Conservation (phyloP, 495 filamentous ascomycete genomes). For the Neurospora sp. region DNA sequence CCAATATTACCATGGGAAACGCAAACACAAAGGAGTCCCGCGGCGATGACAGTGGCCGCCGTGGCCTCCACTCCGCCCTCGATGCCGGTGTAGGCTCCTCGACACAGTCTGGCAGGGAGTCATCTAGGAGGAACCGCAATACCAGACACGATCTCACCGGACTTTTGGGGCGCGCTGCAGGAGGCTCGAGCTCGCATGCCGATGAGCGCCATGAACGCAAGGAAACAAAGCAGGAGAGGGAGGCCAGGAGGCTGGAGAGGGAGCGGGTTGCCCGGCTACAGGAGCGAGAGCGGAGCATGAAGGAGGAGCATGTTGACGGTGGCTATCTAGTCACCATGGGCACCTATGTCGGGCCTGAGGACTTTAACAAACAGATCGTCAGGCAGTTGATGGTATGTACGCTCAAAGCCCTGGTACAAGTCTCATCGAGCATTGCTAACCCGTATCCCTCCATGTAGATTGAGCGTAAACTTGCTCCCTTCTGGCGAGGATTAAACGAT, state of each 20-base stretch:
- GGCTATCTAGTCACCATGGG: conserved; percentile 92
- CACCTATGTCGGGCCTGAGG: conserved; percentile 82
- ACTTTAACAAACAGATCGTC: conserved; percentile 84
- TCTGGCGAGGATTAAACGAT: conserved; percentile 90
- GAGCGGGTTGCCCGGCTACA: conserved; percentile 63
- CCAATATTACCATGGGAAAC: conserved; percentile 18
- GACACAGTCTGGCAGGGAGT: conserved; percentile 12
- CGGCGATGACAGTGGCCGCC: conserved; percentile 13
- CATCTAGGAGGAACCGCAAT: conserved; percentile 16
- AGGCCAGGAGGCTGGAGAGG: conserved; percentile 73
- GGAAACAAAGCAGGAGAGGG: conserved; percentile 86
- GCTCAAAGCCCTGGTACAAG: background rate
- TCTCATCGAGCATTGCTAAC: conserved; percentile 2
- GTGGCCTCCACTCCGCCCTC: conserved; percentile 11
- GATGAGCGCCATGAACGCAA: conserved; percentile 43
- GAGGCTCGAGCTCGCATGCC: conserved; percentile 14
- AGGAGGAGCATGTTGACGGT: conserved; percentile 87
- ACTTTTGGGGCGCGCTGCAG: conserved; percentile 11
- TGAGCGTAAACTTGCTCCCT: conserved; percentile 84
- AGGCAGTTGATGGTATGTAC: conserved; percentile 77
- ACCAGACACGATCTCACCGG: conserved; percentile 20
- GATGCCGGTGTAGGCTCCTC: conserved; percentile 11
- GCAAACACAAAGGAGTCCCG: conserved; percentile 24
- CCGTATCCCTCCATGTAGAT: conserved; percentile 45
- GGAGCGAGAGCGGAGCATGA: conserved; percentile 87